Evolutionary conservation across 306 rosid species (phyloP), one percentile per base, ranked within the genome.

Genomic region (Leucaena leucocephala): DNA sequence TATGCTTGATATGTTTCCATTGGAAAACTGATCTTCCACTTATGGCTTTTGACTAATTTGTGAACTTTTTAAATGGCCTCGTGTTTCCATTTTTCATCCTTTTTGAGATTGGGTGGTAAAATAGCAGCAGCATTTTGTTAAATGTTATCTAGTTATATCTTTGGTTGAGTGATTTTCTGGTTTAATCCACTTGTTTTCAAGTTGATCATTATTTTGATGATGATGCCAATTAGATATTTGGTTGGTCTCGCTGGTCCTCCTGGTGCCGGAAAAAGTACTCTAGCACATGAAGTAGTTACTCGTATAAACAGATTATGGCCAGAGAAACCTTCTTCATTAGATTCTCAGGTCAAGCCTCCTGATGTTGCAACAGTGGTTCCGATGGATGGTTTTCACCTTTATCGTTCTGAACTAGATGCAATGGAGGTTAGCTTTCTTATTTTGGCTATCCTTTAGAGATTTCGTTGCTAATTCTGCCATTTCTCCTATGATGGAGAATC

Each of bases 221-320:
- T 68, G 72, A 38, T 68, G 68, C 72, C 39, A 45, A 73, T 59
- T 84, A 95, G 98, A 78, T 68, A 86, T 82, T 64, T 95, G 73
- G 91, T 91, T 77, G 98, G 97, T 66, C 75, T 95, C 85, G 98
- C 96, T 82, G 98, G 98, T 80, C 97, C 98, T 71, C 98, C 98
- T 39, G 97, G 98, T 72, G 86, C 98, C 78, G 98, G 98, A 46
- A 95, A 92, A 84, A 91, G 91, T 80, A 95, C 98, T 71, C 43
- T 92, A 55, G 96, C 96, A 15, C 59, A 83, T 78, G 97, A 92
- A 85, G 94, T 95, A 43, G 98, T 52, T 52, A 76, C 38, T 9
- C 97, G 91, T 64, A 22, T 95, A 76, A 95, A 92, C 88, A 85
- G 85, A 84, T 79, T 88, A 76, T 92, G 97, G 95, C 83, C 83